phyloP scores from a whole-genome alignment of 176 grass and related monocot genomes.

The Musa itinerans region DNA sequence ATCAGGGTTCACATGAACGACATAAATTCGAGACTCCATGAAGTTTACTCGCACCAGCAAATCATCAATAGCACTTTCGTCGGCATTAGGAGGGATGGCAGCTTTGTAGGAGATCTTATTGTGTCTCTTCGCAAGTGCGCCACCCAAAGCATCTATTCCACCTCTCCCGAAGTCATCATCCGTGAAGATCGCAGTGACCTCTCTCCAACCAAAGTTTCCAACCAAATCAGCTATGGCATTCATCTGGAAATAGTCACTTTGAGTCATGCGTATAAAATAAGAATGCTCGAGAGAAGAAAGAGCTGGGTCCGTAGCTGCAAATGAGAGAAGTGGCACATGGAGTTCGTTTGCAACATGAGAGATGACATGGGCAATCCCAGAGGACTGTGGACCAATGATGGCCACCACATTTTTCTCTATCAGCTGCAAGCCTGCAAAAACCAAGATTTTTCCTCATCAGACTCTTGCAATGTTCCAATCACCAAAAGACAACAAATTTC shows the following conservation, averaged over 20 bases:
- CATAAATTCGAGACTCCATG: conserved; percentile 16
- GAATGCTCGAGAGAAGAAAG: conserved; percentile 64
- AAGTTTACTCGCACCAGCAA: not conserved
- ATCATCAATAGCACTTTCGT: conserved; percentile 5
- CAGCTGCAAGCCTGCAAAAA: conserved; percentile 48
- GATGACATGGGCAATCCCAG: conserved; percentile 58
- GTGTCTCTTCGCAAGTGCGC: conserved; percentile 42
- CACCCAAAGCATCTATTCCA: conserved; percentile 52
- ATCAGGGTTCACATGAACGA: conserved; percentile 19
- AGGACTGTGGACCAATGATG: conserved; percentile 65
- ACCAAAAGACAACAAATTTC: not conserved
- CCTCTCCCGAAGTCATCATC: conserved; percentile 81
- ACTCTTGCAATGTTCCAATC: not conserved
- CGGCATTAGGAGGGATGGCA: conserved; percentile 5
- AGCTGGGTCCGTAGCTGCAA: conserved; percentile 56
- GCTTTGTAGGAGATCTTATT: conserved; percentile 55
- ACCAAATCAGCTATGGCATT: conserved; percentile 47
- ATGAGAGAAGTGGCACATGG: conserved; percentile 60
- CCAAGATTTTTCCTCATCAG: conserved; percentile 10
- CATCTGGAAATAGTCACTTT: conserved; percentile 77
- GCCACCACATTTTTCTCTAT: conserved; percentile 48
- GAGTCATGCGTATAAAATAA: conserved; percentile 55
- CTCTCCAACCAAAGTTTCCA: conserved; percentile 49
- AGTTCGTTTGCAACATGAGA: conserved; percentile 59
- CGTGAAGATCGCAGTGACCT: conserved; percentile 54